phyloP scores from a whole-genome alignment of 768 basidiomycete species.

The Tulasnella sp. region DNA sequence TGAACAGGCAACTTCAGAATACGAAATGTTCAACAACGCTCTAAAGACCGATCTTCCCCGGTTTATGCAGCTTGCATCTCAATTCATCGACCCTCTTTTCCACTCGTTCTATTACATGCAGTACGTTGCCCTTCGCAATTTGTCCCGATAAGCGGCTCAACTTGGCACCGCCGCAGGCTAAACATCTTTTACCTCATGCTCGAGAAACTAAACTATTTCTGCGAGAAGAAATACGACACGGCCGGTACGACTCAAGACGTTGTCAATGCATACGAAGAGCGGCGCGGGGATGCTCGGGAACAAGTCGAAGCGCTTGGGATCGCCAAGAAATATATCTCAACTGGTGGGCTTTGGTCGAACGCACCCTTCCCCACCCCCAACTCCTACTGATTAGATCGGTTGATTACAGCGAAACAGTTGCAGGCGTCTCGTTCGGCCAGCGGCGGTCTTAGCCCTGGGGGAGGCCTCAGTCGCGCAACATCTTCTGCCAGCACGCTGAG shows the following conservation, averaged over 20 bases:
- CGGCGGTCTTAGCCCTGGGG: neutral
- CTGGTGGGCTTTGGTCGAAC: conserved; percentile 48
- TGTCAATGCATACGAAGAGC: conserved; percentile 68
- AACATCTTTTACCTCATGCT: conserved; percentile 92
- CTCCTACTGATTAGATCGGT: neutral
- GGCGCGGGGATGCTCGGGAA: conserved; percentile 78
- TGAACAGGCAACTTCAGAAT: conserved; percentile 86
- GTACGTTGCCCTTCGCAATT: conserved; percentile 49
- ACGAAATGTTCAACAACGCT: conserved; percentile 85
- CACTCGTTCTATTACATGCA: conserved; percentile 99
- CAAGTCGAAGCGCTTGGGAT: conserved; percentile 75
- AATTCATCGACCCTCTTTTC: conserved; percentile 96
- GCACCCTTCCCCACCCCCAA: neutral
- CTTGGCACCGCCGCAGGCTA: conserved; percentile 49
- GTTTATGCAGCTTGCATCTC: conserved; percentile 83
- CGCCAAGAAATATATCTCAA: conserved; percentile 77
- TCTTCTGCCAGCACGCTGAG: neutral
- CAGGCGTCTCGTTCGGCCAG: conserved; percentile 14
- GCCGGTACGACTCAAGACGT: conserved; percentile 68
- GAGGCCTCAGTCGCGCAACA: neutral
- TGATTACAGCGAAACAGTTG: neutral
- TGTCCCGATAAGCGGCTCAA: neutral
- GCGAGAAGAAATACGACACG: conserved; percentile 69
- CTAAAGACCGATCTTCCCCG: conserved; percentile 89
- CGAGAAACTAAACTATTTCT: conserved; percentile 88